Base-by-base conservation (phyloP, 2,329 filamentous ascomycete species). In the Aspergillus fumigatiaffinis region DNA sequence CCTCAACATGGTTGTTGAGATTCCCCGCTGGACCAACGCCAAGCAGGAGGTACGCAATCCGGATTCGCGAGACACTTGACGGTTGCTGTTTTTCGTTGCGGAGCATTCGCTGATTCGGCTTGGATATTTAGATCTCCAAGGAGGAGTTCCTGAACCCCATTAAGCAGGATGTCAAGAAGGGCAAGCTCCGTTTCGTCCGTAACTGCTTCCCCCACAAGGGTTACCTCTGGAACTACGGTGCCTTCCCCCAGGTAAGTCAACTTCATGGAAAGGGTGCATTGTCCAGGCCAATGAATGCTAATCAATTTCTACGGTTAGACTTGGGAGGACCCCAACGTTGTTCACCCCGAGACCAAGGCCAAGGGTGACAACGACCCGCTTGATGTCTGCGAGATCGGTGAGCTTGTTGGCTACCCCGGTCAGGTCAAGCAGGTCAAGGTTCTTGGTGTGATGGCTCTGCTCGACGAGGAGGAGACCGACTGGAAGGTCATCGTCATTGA, bases 131-230 rank as follows among this genome's bases (percentile, higher is more conserved):
- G 92, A 97, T 97, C 84, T 96, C 90, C 84, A 97, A 97, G 85
- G 92, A 97, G 75, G 94, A 99, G 80, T 85, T 90, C 73, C 88
- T 97, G 77, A 97, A 97, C 85, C 93, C 93, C 76, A 96, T 97
- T 84, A 97, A 97, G 88, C 94, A 99, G 84, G 94, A 99, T 78
- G 86, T 87, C 79, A 97, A 99, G 90, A 97, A 99, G 86, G 94
- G 93, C 86, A 97, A 97, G 87, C 92, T 97, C 72, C 91, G 94
- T 74, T 99, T 89, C 77, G 94, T 99, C 77, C 92, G 94, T 82
- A 99, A 99, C 89, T 99, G 94, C 88, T 99, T 99, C 87, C 94
- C 94, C 71, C 94, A 99, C 89, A 97, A 99, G 87, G 94, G 94
- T 68, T 99, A 99, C 81, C 91, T 99, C 71, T 99, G 94, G 94